A percentile compares a stretch with the other conserved stretches of the same genome.
phyloP scores from a whole-genome alignment of 352 stramenopile species.

The Globisporangium cystogenes region DNA sequence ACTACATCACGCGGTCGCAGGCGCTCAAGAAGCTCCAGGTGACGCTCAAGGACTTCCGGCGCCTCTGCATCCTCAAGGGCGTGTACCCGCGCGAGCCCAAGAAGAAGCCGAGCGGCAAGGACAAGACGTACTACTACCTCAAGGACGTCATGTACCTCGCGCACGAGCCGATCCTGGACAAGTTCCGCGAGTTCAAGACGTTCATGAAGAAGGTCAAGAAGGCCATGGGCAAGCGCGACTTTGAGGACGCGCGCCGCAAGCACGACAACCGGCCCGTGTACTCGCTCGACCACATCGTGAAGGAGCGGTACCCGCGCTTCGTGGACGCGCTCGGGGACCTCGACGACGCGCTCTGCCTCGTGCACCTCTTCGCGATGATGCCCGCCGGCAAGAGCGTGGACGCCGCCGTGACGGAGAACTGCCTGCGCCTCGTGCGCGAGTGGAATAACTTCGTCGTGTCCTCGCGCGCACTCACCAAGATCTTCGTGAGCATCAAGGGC shows the following conservation, averaged over 20 bases:
- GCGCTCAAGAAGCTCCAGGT: conserved; percentile 95
- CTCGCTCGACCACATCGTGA: conserved; percentile 97
- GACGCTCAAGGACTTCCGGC: conserved; percentile 97
- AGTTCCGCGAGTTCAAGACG: conserved; percentile 97
- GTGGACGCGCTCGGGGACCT: conserved; percentile 96
- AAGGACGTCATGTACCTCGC: conserved; percentile 98
- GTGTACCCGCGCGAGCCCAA: conserved; percentile 98
- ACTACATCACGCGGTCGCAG: conserved; percentile 95
- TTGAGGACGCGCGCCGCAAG: conserved; percentile 70
- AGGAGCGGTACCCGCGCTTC: conserved; percentile 98
- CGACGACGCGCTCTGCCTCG: conserved; percentile 97
- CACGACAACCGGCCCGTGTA: conserved; percentile 91
- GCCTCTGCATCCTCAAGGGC: conserved; percentile 99
- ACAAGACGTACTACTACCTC: conserved; percentile 99
- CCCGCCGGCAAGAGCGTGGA: conserved; percentile 89
- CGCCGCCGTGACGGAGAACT: conserved; percentile 85
- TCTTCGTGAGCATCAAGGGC: conserved; percentile 99
- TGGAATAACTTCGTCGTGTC: conserved; percentile 96
- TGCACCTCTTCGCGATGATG: conserved; percentile 96
- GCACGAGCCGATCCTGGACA: conserved; percentile 97
- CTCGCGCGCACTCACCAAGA: conserved; percentile 92
- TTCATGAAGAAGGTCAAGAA: conserved; percentile 98
- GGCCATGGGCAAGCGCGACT: conserved; percentile 83
- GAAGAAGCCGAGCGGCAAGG: conserved; percentile 92
- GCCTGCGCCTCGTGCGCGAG: conserved; percentile 90